phyloP scores from a whole-genome alignment of 305 asterid species.

The Fraxinus sp. region DNA sequence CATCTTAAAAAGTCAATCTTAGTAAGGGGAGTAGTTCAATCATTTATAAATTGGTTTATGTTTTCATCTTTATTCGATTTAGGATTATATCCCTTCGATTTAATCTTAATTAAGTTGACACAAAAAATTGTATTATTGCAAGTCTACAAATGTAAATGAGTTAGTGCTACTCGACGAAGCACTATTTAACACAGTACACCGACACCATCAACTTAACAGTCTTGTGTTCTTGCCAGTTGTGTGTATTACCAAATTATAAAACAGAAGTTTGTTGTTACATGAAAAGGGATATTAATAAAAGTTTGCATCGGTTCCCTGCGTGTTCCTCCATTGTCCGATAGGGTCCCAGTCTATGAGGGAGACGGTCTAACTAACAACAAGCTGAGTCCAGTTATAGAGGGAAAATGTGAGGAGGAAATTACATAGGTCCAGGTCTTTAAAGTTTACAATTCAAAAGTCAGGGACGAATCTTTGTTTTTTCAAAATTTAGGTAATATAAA shows the following conservation, averaged over 20 bases:
- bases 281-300: not conserved
- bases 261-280: not conserved
- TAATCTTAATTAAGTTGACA: too few relatives aligned
- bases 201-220: not conserved
- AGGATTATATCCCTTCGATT: too few relatives aligned
- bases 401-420: not conserved
- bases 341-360: not conserved
- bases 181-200: not conserved
- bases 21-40: too few relatives aligned
- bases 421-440: too few relatives aligned
- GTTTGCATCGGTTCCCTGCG: not conserved
- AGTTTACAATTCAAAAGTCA: too few relatives aligned
- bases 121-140: not conserved
- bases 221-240: not conserved
- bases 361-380: not conserved
- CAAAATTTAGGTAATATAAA: too few relatives aligned
- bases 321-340: not conserved
- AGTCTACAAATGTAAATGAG: not conserved
- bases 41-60: too few relatives aligned
- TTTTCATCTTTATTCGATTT: too few relatives aligned
- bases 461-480: too few relatives aligned
- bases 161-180: not conserved
- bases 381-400: not conserved
- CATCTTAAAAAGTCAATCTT: too few relatives aligned
- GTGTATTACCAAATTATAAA: not conserved